Percentiles rank a stretch among this genome's conserved stretches.
phyloP scores from a whole-genome alignment of 169 alveolate species.

The Plasmodium gallinaceum region DNA sequence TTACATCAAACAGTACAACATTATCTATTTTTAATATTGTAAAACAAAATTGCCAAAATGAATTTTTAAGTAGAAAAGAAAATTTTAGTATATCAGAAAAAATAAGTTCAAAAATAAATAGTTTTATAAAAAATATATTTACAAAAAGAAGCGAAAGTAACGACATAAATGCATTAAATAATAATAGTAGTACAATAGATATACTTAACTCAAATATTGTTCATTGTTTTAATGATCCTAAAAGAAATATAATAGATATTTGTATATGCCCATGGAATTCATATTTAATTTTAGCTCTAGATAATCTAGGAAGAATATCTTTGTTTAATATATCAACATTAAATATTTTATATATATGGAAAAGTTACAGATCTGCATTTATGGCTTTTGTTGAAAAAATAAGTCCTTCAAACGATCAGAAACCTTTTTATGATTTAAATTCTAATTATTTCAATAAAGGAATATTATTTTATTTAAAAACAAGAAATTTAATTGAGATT shows the following conservation, averaged over 20 bases:
- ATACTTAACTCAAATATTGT: conserved; percentile 29
- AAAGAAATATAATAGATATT: conserved; percentile 60
- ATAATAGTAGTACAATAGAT: conserved; percentile 6
- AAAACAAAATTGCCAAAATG: conserved; percentile 13
- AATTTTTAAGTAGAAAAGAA: conserved; percentile 51
- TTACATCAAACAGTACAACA: conserved; percentile 37
- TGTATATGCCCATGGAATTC: conserved; percentile 73
- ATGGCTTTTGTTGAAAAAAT: conserved; percentile 45
- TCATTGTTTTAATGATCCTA: conserved; percentile 55
- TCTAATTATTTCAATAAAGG: conserved; percentile 34
- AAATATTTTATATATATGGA: conserved; percentile 65
- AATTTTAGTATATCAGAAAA: conserved; percentile 41
- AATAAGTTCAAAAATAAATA: conserved; percentile 60
- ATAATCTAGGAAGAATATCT: conserved; percentile 55
- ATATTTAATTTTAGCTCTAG: conserved; percentile 36
- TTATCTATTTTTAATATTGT: conserved; percentile 29
- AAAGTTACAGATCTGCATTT: conserved; percentile 67
- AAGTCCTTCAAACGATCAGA: neutral
- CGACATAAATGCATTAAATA: neutral
- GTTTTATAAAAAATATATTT: conserved; percentile 65
- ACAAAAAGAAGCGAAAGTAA: conserved; percentile 33
- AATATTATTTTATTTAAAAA: conserved; percentile 48
- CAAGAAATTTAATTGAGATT: conserved; percentile 62
- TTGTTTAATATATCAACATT: conserved; percentile 37
- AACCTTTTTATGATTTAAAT: neutral